Base-by-base conservation (phyloP, 2,329 filamentous ascomycete genomes). In the Epichloe elymi region DNA sequence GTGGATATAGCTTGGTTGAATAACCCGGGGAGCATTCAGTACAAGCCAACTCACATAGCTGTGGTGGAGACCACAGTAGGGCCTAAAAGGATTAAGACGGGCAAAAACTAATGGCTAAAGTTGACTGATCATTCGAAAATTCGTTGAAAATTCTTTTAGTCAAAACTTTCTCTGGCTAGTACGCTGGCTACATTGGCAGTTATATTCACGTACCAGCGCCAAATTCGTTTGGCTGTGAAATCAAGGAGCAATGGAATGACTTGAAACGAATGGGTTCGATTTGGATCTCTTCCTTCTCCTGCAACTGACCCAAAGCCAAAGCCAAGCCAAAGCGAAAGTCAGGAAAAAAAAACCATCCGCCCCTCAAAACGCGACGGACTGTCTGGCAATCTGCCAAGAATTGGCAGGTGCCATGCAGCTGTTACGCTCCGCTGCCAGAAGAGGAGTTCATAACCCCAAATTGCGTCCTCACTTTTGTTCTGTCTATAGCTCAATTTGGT, bases 1-100 rank as follows among this genome's bases (percentile, higher is more conserved):
- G 67, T 83, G 23, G 67, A 76, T 37, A 70, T 76, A 23, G 61
- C 68, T 2, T 88, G 84, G 84, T 54, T 71, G 15, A 57, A 63
- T 3, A 57, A 58, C 17, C 51, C 54, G 11, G 42, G 46, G 5
- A 51, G 53, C 36, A 46, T 53, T 14, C 44, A 58, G 4, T 71
- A 68, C 54, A 53, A 59, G 20, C 41, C 58, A 11, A 66, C 68
- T 1, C 61, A 63, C 40, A 70, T 71, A 51, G 60, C 60, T 8
- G 59, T 63, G 2, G 58, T 62, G 10, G 64, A 70, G 48, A 68
- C 67, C 0, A 61, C 62, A 2, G 59, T 67, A 30, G 68, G 68
- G 3, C 51, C 55, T 4, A 70, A 67, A 44, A 55, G 26, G 19
- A 23, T 12, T 1, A 51, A 51, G 45, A 26, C 36, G 12, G 20